phyloP scores from a whole-genome alignment of 2,329 filamentous ascomycete genomes.

The Lojkania enalia region DNA sequence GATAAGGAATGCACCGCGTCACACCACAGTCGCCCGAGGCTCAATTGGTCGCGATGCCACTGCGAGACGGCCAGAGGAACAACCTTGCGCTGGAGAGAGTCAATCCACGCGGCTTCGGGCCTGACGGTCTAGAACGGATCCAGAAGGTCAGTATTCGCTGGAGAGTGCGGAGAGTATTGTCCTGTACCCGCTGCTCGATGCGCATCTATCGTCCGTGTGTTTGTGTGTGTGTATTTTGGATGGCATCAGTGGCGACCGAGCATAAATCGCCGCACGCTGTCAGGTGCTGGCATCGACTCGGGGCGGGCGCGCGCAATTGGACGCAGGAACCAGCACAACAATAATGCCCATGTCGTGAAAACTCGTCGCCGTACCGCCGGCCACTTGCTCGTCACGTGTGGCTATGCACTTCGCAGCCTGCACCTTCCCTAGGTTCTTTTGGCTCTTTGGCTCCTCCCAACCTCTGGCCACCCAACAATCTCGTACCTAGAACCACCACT shows the following conservation, averaged over 20 bases:
- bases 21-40: too few species aligned
- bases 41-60: too few species aligned
- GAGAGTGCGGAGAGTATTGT: background rate
- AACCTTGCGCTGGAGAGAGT: background rate
- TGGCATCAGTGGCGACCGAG: slow-evolving; percentile 1
- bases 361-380: background rate
- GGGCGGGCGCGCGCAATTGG: slow-evolving; percentile 2
- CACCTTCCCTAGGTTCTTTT: background rate
- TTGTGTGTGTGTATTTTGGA: too few species aligned
- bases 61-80: background rate
- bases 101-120: background rate
- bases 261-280: slow-evolving; percentile 1
- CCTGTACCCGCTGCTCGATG: background rate
- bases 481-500: too few species aligned
- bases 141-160: background rate
- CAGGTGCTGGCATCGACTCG: background rate
- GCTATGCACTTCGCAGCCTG: too few species aligned
- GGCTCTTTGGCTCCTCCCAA: background rate
- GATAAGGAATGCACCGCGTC: too few species aligned
- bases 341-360: background rate
- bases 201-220: too few species aligned
- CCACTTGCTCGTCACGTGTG: background rate
- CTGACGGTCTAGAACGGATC: background rate
- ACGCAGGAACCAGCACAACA: slow-evolving; percentile 9
- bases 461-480: slow-evolving; percentile 6